Evolutionary conservation across 106 monocot genomes (phyloP), one percentile per base, ranked within the genome.

Genomic region (Chionographis japonica): DNA sequence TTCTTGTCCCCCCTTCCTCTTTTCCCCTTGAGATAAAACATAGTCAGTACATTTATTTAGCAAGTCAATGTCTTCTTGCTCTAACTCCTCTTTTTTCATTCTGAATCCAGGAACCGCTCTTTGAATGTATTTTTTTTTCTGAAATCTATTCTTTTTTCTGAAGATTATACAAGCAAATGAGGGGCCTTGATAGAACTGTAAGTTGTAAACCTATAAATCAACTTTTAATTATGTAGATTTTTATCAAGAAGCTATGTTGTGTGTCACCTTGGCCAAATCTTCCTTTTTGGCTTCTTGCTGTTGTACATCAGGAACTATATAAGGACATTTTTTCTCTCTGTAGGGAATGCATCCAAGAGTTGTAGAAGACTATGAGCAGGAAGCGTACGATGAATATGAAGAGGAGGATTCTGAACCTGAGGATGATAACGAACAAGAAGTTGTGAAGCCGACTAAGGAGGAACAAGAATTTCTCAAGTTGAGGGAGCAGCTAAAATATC

Each of bases 331-430:
- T 10, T 46, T 5, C 9, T 46, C 8, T 42, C 1, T 68, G 35
- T 16, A 76, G 76, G 76, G 58, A 19, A 66, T 67, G 18, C 58
- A 68, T 68, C 70, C 50, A 56, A 50, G 52, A 50, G 15, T 50
- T 36, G 67, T 68, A 19, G 71, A 53, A 19, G 75, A 75, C 15
- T 75, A 80, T 59, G 81, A 58, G 53, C n/a, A 80, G 7, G 80
- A 75, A n/a, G 80, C 61, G 8, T 85, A 85, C 57, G 78, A 81
- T 64, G 78, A 72, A 9, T 74, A 77, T 70, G 83, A 88, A 37
- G 81, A 78, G 50, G 81, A 88, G 37, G 81, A 49, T 65, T 59
- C 37, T 4, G 85, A 79, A 18, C 68, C 35, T 27, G 75, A 73
- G n/a, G 75, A 65, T 11, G 87, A 86, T 16, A 68, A 80, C 16